These are phyloP conservation scores for Elongisporangium prolatum DNA, from an alignment of 352 stramenopile species.

Conservation along the genomic window DNA sequence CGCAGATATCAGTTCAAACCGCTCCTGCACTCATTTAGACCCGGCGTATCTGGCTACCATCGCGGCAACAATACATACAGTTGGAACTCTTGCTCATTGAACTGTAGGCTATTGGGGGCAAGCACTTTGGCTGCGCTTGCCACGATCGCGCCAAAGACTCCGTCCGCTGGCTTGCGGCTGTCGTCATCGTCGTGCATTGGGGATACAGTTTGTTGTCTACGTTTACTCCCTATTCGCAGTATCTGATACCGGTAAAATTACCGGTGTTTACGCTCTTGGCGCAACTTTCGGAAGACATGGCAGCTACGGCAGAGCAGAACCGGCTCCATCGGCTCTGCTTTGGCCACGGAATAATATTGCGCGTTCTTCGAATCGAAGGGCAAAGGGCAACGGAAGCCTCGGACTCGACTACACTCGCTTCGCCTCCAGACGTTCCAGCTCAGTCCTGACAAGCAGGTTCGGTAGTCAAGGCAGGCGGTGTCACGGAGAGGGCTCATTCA, in stretches of 20 bases:
- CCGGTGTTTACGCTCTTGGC: slow-evolving; percentile 3
- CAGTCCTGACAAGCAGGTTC: neutral
- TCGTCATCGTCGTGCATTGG: neutral
- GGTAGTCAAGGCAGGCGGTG: neutral
- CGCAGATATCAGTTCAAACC: neutral
- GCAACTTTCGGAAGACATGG: slow-evolving; percentile 10
- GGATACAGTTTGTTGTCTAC: neutral
- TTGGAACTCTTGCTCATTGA: slow-evolving; percentile 75
- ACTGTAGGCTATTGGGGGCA: slow-evolving; percentile 67
- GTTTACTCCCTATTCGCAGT: neutral
- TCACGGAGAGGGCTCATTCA: neutral
- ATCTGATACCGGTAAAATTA: neutral
- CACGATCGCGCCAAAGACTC: slow-evolving; percentile 24
- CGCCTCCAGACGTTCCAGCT: neutral
- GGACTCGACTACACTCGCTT: neutral
- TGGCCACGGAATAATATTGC: neutral
- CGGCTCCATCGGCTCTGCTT: slow-evolving; percentile 18
- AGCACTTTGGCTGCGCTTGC: slow-evolving; percentile 44
- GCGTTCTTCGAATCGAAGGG: neutral
- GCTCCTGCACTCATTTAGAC: neutral
- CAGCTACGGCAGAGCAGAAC: slow-evolving; percentile 19
- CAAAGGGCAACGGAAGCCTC: neutral
- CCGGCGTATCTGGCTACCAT: neutral
- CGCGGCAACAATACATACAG: slow-evolving; percentile 16
- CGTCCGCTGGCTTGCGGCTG: neutral